Conservation (phyloP, 768 basidiomycete species). For the Calocera cornea region DNA sequence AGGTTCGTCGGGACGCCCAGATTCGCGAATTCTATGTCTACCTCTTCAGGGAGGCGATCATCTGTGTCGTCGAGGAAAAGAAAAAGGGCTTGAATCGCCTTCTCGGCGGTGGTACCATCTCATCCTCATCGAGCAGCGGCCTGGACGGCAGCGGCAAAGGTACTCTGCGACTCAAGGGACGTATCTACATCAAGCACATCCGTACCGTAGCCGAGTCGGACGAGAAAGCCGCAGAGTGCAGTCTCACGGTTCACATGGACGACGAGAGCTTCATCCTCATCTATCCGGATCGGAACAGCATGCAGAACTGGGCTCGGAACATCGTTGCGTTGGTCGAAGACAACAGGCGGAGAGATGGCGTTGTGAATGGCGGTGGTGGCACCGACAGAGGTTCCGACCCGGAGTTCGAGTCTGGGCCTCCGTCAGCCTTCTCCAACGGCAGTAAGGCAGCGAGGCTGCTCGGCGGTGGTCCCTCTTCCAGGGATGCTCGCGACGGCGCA, state of each 20-base stretch:
- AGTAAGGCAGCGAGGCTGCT: constrained; percentile 42
- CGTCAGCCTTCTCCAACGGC: neutral
- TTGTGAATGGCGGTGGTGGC: neutral
- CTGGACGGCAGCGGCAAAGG: constrained; percentile 36
- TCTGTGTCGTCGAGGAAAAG: constrained; percentile 95
- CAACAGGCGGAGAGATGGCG: constrained; percentile 8
- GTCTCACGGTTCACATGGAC: constrained; percentile 94
- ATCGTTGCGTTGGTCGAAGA: constrained; percentile 58
- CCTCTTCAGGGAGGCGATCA: constrained; percentile 93
- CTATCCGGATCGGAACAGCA: constrained; percentile 78
- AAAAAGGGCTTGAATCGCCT: constrained; percentile 67
- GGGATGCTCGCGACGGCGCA: neutral
- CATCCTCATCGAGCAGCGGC: neutral
- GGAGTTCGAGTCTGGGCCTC: neutral
- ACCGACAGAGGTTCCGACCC: neutral
- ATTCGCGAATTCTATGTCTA: constrained; percentile 93
- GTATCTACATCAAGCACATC: constrained; percentile 93
- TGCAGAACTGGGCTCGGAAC: constrained; percentile 78
- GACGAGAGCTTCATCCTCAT: constrained; percentile 95
- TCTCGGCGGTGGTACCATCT: constrained; percentile 23
- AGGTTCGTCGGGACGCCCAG: constrained; percentile 75
- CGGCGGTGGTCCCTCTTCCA: constrained; percentile 32
- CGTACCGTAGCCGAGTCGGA: constrained; percentile 73
- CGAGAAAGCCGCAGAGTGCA: constrained; percentile 59
- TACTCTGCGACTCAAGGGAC: constrained; percentile 80